Conservation (phyloP, 1,284 basidiomycete genomes). For the Baeospora myosura region DNA sequence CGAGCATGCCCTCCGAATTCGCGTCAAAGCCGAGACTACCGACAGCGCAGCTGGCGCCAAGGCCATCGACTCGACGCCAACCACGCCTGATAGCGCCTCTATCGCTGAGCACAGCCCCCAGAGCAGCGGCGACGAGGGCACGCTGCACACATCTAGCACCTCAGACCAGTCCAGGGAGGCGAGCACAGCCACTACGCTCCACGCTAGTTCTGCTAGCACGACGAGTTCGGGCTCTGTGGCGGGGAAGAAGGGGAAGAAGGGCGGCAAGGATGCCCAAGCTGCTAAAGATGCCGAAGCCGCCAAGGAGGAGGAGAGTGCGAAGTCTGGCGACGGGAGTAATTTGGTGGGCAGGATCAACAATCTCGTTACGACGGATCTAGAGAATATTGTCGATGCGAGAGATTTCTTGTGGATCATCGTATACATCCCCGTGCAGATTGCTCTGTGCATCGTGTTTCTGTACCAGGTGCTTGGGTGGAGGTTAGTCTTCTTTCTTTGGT, state of each 20-base stretch:
- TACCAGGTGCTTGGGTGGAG: slow-evolving; percentile 39
- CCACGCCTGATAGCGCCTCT: slow-evolving; percentile 22
- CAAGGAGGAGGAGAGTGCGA: slow-evolving; percentile 6
- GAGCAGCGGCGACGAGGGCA: not conserved
- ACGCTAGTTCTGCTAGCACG: slow-evolving; percentile 18
- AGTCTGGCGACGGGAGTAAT: slow-evolving; percentile 24
- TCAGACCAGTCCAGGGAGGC: not conserved
- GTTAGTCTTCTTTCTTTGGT: slow-evolving; percentile 13
- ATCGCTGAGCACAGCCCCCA: slow-evolving; percentile 15
- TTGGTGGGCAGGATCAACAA: slow-evolving; percentile 58
- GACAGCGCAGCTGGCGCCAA: slow-evolving; percentile 15
- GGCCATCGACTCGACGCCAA: slow-evolving; percentile 7
- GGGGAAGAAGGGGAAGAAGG: too few species aligned
- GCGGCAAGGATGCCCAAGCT: too few species aligned
- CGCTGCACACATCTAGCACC: not conserved
- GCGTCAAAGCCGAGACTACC: slow-evolving; percentile 36
- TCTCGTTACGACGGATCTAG: slow-evolving; percentile 40
- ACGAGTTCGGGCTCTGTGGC: slow-evolving; percentile 7
- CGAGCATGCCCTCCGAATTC: slow-evolving; percentile 48
- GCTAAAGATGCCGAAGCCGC: not conserved
- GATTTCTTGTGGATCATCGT: slow-evolving; percentile 35
- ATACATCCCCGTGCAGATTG: slow-evolving; percentile 38
- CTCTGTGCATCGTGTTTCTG: slow-evolving; percentile 32
- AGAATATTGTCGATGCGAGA: slow-evolving; percentile 31
- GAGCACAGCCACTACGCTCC: slow-evolving; percentile 17